Percentiles rank a stretch among this genome's conserved stretches.
Evolutionary conservation across 2,329 filamentous ascomycete species (phyloP).

Genomic region (Cladobotryum protrusum): DNA sequence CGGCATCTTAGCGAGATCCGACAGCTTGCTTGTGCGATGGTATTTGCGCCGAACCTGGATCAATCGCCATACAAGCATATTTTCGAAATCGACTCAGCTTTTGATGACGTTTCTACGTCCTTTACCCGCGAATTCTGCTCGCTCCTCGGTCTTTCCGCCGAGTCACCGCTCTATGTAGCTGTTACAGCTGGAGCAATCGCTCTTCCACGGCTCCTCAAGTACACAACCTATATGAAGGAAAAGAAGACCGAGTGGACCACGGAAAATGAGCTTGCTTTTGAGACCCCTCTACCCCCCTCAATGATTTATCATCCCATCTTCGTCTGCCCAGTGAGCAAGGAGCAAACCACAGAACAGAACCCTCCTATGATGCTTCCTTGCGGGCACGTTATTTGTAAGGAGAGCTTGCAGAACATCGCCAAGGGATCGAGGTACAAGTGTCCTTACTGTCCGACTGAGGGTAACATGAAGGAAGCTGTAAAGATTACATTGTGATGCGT

Average conservation of each 20-base stretch:
- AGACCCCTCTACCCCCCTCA: slow-evolving; percentile 53
- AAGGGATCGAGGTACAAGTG: slow-evolving; percentile 86
- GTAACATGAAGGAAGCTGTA: slow-evolving; percentile 66
- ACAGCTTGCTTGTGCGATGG: slow-evolving; percentile 73
- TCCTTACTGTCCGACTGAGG: slow-evolving; percentile 88
- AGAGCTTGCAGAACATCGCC: slow-evolving; percentile 71
- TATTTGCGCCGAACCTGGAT: slow-evolving; percentile 67
- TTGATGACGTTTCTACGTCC: slow-evolving; percentile 75
- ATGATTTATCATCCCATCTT: slow-evolving; percentile 92
- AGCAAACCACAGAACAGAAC: slow-evolving; percentile 87
- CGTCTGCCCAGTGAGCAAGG: slow-evolving; percentile 94
- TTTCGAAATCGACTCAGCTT: slow-evolving; percentile 70
- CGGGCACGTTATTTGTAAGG: slow-evolving; percentile 85
- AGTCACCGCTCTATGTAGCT: slow-evolving; percentile 88
- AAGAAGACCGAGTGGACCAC: slow-evolving; percentile 95
- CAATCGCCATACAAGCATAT: slow-evolving; percentile 72
- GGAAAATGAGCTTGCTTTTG: slow-evolving; percentile 79
- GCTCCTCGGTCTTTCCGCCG: slow-evolving; percentile 78
- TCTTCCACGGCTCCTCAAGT: slow-evolving; percentile 80
- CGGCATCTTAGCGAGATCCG: slow-evolving; percentile 76
- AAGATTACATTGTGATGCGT: slow-evolving; percentile 56
- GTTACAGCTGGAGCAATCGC: slow-evolving; percentile 90
- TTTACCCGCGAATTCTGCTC: slow-evolving; percentile 96
- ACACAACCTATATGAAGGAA: slow-evolving; percentile 78
- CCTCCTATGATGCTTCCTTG: slow-evolving; percentile 96